Base-by-base conservation (phyloP, 106 monocot genomes). In the Ottelia alismoides region DNA sequence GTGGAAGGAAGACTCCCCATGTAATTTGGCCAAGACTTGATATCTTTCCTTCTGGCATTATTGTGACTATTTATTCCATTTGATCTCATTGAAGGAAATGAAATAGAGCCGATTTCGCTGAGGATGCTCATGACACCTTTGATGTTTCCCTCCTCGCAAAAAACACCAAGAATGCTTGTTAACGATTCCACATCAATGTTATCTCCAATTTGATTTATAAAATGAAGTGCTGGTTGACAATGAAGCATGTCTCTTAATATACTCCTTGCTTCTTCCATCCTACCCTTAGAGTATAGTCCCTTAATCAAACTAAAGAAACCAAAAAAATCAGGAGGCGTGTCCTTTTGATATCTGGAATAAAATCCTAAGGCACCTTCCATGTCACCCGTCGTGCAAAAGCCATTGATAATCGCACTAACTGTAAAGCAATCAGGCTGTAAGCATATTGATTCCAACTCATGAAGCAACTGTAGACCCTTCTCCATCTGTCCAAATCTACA, bases 221-320 rank as follows among this genome's bases (percentile, higher is more conserved):
- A 7, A 45, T 62, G 30, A 14, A 62, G 60, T 4, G 82, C 65
- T 49, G 57, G 49, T 56, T 26, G 51, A 70, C 77, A 63, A 35
- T 75, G 81, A 53, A 98, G 71, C 96, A 98, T 82, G 52, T 85
- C 82, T 55, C 71, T 71, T 28, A 98, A 35, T 51, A 90, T 75
- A 29, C 57, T 68, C 57, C 85, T 82, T 21, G 85, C 82, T 78
- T 98, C 89, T 65, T 98, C 89, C 79, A 98, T 72, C 71, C 96
- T 89, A 58, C 85, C 88, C 65, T 82, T 98, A 16, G 72, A 28
- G 75, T 58, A 70, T 17, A 98, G 68, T 24, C 90, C 96, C 73
- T 90, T 74, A 31, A 75, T 60, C 50, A 98, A 65, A 60, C 60
- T 53, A 58, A 77, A 31, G 44, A 77, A 89, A 45, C 96, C 96